Percentiles rank a stretch among this genome's conserved stretches.
Conservation (phyloP, 495 filamentous ascomycete genomes). For the Hyphodiscus hymeniophilus region DNA sequence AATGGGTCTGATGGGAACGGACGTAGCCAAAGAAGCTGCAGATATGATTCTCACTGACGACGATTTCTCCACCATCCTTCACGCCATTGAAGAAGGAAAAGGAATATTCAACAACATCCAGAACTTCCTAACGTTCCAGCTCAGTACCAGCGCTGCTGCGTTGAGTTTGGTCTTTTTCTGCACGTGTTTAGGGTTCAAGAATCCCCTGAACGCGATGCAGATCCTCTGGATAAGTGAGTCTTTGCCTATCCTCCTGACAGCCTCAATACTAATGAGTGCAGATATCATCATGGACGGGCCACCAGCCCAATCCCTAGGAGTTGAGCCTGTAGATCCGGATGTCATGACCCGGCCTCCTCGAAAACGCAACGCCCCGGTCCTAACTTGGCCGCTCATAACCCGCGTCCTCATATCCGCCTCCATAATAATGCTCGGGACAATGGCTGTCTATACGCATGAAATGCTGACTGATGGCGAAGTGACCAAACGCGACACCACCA, state of each 20-base stretch:
- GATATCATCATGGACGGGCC: slow-evolving; percentile 99
- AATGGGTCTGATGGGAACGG: slow-evolving; percentile 91
- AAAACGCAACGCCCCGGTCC: slow-evolving; percentile 71
- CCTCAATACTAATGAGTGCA: slow-evolving; percentile 28
- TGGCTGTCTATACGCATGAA: slow-evolving; percentile 82
- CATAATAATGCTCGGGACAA: slow-evolving; percentile 86
- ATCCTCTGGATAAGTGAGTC: slow-evolving; percentile 97
- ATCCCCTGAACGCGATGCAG: slow-evolving; percentile 96
- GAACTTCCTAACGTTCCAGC: slow-evolving; percentile 97
- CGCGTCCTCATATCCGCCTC: slow-evolving; percentile 81
- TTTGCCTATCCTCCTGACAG: background rate
- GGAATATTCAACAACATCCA: slow-evolving; percentile 99
- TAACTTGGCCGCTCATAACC: slow-evolving; percentile 71
- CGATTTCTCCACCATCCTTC: slow-evolving; percentile 94
- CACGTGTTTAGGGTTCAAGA: slow-evolving; percentile 85
- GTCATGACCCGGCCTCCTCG: slow-evolving; percentile 92
- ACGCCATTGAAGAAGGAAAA: slow-evolving; percentile 96
- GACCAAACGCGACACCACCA: slow-evolving; percentile 90
- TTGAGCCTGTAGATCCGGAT: slow-evolving; percentile 89
- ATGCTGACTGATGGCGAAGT: slow-evolving; percentile 72
- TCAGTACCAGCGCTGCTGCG: slow-evolving; percentile 93
- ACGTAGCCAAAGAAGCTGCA: slow-evolving; percentile 98
- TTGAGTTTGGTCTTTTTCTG: slow-evolving; percentile 84
- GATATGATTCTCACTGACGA: slow-evolving; percentile 99
- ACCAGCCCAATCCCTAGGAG: slow-evolving; percentile 91